Evolutionary conservation across 2,329 filamentous ascomycete species (phyloP), one percentile per base, ranked within the genome.

Genomic region (Ambrosiella cleistominuta): DNA sequence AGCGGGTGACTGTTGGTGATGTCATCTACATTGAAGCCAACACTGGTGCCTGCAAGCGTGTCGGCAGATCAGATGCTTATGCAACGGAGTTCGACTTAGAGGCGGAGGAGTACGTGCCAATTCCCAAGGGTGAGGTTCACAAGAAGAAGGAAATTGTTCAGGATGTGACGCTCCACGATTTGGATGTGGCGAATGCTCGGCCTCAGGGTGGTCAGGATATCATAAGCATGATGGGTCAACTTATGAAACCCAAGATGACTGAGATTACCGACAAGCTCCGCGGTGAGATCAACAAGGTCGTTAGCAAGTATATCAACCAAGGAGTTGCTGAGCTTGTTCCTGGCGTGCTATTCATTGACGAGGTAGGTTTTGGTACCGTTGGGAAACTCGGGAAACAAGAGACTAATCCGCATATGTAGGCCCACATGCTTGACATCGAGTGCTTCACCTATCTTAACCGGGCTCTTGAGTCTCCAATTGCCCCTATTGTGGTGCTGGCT

Each of bases 91-190:
- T 98, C 69, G 93, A 98, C 69, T 81, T 98, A 54, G 93, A 98
- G 74, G 93, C 93, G 1, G 93, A 98, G 72, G 93, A 98, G 72
- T 98, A 98, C 70, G 93, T 98, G 63, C 93, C 93, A 5, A 94
- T 98, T 63, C 93, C 93, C 60, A 98, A 98, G 75, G 93, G 93
- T 60, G 93, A 98, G 67, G 93, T 98, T 57, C 93, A 97, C 76
- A 98, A 98, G 81, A 97, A 96, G 82, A 98, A 98, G 77, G 93
- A 98, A 73, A 95, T 98, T 65, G 93, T 98, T 40, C 93, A 98
- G 70, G 93, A 98, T 67, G 93, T 98, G 62, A 96, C 93, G 51
- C 78, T 98, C 63, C 93, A 98, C 70, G 93, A 98, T 68, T 76
- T 98, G 59, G 93, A 98, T 67, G 85, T 97, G 62, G 93, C 93